Evolutionary conservation across 129 eudicot genomes (phyloP), one percentile per base, ranked within the genome.

Genomic region (Arctium lappa): DNA sequence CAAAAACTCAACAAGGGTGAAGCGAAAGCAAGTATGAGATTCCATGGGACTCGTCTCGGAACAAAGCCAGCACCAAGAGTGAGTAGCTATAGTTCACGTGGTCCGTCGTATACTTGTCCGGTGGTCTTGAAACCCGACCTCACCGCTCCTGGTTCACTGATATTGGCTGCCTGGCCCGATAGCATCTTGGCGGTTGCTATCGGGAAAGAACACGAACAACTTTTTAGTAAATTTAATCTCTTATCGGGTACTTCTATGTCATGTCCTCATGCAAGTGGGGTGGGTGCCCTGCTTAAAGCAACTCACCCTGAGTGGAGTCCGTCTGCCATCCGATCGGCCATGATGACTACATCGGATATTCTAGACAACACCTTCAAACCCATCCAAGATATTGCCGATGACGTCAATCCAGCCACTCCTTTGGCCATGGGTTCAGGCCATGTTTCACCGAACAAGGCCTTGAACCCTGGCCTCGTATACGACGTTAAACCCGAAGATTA

Each of bases 211-310:
- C 16, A 36, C 1, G 76, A 79, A 18, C 71, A 44, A 15, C 80
- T 89, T 9, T 91, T 42, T 48, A 85, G 85, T 72, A 77, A 85
- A 68, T 89, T 93, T 78, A 89, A 91, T 29, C 73, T 93, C 10
- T 77, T 89, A 75, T 91, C 95, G 0, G 97, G 97, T 15, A 93
- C 97, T 3, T 93, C 97, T 1, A 93, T 93, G 97, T 81, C 97
- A 3, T 88, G 92, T 37, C 97, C 97, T 3, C 97, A 93, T 62
- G 89, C 85, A 0, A 83, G 94, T 2, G 97, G 97, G 11, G 91
- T 93, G 50, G 97, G 88, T 2, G 97, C 97, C 36, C 85, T 93
- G 39, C 30, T 93, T 29, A 91, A 81, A 84, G 92, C 90, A 3
- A 91, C 83, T 1, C 88, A 87, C 79, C 96, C 94, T 1, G 86